These are phyloP conservation scores for Vigna nakashimae DNA, from an alignment of 306 rosid species.

Conservation along the genomic window DNA sequence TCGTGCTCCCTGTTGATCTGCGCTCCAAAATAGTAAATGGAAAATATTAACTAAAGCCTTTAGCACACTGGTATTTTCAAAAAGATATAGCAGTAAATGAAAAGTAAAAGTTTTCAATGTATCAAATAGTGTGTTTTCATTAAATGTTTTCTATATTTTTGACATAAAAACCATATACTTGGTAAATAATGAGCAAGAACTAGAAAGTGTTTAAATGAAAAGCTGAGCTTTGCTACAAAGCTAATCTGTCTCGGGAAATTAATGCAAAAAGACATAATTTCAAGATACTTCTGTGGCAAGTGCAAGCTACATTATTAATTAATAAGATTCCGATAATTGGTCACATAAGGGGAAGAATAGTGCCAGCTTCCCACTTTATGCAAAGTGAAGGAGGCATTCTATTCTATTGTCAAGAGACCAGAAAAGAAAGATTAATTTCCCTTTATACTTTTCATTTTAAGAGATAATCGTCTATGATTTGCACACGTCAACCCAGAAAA, in stretches of 20 bases:
- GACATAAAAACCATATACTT: no score
- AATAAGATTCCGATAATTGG: conserved; percentile 44
- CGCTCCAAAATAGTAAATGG: no score
- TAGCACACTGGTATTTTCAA: no score
- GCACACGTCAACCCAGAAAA: conserved; percentile 21
- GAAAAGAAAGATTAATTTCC: not conserved
- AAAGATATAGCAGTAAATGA: no score
- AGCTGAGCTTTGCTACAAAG: conserved; percentile 2
- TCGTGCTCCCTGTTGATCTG: no score
- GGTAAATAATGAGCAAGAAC: not conserved
- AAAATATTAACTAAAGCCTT: no score
- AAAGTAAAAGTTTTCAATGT: no score
- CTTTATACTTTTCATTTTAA: not conserved
- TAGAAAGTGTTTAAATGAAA: conserved; percentile 2
- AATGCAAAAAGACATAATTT: not conserved
- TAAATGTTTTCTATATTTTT: no score
- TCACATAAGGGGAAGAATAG: conserved; percentile 34
- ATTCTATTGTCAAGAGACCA: conserved; percentile 34
- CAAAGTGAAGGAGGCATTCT: conserved; percentile 46
- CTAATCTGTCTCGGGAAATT: conserved; percentile 22
- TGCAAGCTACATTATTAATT: conserved; percentile 39
- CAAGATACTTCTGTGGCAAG: conserved; percentile 40
- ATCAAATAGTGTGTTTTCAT: no score
- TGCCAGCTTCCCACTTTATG: conserved; percentile 56
- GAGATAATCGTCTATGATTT: conserved; percentile 10